A percentile compares a stretch with the other conserved stretches of the same genome.
These are phyloP conservation scores for Eucalyptus victrix DNA, from an alignment of 345 rosid species.

Conservation along the genomic window DNA sequence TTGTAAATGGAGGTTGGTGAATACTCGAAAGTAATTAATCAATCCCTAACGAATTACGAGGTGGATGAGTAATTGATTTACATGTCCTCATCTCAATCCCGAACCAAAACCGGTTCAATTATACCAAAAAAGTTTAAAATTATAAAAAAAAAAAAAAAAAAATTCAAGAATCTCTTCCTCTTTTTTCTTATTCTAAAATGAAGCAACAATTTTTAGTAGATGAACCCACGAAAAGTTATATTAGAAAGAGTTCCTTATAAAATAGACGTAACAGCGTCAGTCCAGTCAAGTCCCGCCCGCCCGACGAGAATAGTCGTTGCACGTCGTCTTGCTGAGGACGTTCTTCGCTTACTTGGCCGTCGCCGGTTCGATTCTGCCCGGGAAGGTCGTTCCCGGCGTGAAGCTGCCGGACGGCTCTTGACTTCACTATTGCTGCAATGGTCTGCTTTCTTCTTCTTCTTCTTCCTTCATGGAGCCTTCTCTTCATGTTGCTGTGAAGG, in stretches of 20 bases:
- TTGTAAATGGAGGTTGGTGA: background rate
- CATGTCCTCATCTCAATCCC: background rate
- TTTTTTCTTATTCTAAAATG: background rate
- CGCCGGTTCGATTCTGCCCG: slow-evolving; percentile 54
- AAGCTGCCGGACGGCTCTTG: slow-evolving; percentile 57
- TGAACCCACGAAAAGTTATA: background rate
- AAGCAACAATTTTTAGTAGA: background rate
- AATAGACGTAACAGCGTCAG: too few species aligned
- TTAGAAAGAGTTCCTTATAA: too few species aligned
- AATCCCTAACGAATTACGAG: background rate
- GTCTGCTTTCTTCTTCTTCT: slow-evolving; percentile 3
- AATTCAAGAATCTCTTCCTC: background rate
- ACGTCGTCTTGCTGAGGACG: slow-evolving; percentile 36
- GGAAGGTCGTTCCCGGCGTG: slow-evolving; percentile 57
- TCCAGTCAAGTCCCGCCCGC: background rate
- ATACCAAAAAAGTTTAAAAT: accelerated
- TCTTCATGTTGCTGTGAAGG: background rate
- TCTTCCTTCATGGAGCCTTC: background rate
- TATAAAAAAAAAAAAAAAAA: background rate
- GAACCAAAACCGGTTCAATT: accelerated
- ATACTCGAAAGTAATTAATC: too few species aligned
- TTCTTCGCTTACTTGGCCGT: slow-evolving; percentile 59
- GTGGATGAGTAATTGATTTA: background rate
- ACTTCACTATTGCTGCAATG: slow-evolving; percentile 69
- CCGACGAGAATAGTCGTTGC: background rate